These are phyloP conservation scores for Aspergillus panamensis DNA, from an alignment of 495 filamentous ascomycete species.

Conservation along the genomic window DNA sequence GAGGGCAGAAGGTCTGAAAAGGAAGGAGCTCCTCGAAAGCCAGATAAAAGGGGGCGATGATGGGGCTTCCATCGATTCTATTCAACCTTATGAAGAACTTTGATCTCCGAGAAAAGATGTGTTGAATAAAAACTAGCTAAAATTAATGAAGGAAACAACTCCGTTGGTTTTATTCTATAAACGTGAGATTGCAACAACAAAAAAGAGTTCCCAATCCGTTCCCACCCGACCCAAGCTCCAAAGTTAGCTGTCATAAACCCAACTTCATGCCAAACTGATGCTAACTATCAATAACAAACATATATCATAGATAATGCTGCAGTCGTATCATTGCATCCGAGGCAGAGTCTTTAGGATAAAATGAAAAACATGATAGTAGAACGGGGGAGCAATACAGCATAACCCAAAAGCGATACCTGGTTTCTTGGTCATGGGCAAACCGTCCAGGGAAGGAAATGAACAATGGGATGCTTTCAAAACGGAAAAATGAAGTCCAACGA, in stretches of 20 bases:
- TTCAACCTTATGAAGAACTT: not conserved
- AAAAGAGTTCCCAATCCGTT: not conserved
- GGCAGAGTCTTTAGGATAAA: not conserved
- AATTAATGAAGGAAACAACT: not conserved
- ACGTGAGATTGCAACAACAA: not conserved
- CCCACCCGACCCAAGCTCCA: not conserved
- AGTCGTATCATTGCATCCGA: slow-evolving; percentile 1
- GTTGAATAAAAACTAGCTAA: not conserved
- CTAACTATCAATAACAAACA: slow-evolving; percentile 1
- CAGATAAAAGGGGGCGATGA: slow-evolving; percentile 18
- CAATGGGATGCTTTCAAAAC: not conserved
- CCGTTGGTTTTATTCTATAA: not conserved
- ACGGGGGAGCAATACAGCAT: not conserved
- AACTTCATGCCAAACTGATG: slow-evolving; percentile 3
- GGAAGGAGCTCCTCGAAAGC: slow-evolving; percentile 33
- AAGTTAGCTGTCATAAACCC: not conserved
- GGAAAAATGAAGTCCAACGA: no score
- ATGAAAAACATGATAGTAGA: slow-evolving; percentile 4
- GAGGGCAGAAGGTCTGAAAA: slow-evolving; percentile 56
- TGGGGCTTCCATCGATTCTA: not conserved
- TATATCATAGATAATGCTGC: not conserved
- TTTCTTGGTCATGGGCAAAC: not conserved
- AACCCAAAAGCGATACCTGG: not conserved
- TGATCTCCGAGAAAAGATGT: not conserved
- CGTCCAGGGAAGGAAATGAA: not conserved